Evolutionary conservation across 495 filamentous ascomycete genomes (phyloP), one percentile per base, ranked within the genome.

Genomic region (Opeltia flavorubescens): DNA sequence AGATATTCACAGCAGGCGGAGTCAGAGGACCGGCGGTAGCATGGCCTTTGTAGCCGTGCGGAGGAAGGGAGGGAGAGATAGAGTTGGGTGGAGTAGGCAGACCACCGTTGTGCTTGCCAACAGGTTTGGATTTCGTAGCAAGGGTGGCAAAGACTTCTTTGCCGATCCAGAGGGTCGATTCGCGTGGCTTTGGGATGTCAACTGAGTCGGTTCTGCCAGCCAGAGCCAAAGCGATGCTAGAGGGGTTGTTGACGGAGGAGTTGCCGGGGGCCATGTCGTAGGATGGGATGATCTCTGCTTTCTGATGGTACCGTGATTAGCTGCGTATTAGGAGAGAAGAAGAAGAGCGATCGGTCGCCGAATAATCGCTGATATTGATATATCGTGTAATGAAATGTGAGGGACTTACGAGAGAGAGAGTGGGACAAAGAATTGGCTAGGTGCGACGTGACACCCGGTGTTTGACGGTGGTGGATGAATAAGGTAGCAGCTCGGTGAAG

Each of bases 11-110:
- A 39, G 74, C 73, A 23, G 67, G 62, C 33, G 67, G 68, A 54
- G 70, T 71, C 61, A 65, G 67, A 63, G 72, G 61, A 36, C 58
- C 62, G 30, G 55, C 65, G 34, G 53, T 58, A 23, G 57, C 56
- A 53, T 62, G 65, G 20, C 59, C 57, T 50, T 75, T 71, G 57
- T 84, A 80, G 55, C 76, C 80, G 50, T 89, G 86, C 38, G 91
- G 84, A 54, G 84, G 80, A 43, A 95, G 76, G 44, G 77, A 80
- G 26, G 89, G 91, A 30, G 89, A 95, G 62, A 95, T 89, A 59
- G 91, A 95, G 67, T 93, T 93, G 44, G 89, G 89, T 57, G 89
- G 89, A 65, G 89, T 96, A 43, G 82, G 89, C 55, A 95, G 79
- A 64, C 74, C 69, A 46, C 58, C 59, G 51, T 72, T 66, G 64